Conservation (phyloP, 495 filamentous ascomycete species). For the Pseudotulostoma volvatum region DNA sequence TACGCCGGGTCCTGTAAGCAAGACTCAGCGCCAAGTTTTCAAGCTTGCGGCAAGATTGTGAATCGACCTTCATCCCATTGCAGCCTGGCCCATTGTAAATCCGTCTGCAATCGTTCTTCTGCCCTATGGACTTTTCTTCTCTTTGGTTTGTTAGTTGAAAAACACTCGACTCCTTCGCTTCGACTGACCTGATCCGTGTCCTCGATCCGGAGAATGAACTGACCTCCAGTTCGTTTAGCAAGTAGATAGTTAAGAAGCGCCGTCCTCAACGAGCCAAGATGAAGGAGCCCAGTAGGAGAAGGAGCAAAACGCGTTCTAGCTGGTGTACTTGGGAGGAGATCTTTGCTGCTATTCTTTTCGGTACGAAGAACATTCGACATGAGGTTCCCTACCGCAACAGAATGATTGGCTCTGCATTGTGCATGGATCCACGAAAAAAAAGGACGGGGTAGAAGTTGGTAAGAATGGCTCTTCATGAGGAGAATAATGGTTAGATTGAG, state of each 20-base stretch:
- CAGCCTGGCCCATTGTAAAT: slow-evolving; percentile 77
- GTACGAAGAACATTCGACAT: slow-evolving; percentile 6
- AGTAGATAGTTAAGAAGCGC: slow-evolving; percentile 85
- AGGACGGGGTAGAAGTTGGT: slow-evolving; percentile 10
- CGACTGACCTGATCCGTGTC: slow-evolving; percentile 77
- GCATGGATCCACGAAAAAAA: slow-evolving; percentile 29
- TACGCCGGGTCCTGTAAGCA: slow-evolving; percentile 49
- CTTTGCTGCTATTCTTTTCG: slow-evolving; percentile 17
- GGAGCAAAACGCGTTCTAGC: slow-evolving; percentile 89
- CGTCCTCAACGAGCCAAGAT: slow-evolving; percentile 80
- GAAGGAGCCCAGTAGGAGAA: slow-evolving; percentile 84
- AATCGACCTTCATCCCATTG: slow-evolving; percentile 79
- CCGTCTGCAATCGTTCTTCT: slow-evolving; percentile 55
- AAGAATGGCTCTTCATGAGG: background rate
- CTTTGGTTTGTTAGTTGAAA: too few relatives aligned
- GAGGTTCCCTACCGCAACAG: slow-evolving; percentile 10
- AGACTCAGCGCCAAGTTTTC: background rate
- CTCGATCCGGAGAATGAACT: slow-evolving; percentile 84
- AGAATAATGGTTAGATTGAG: background rate
- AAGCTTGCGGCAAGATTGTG: slow-evolving; percentile 1
- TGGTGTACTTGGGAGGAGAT: slow-evolving; percentile 41
- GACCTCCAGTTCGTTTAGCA: slow-evolving; percentile 75
- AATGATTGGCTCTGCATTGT: slow-evolving; percentile 23
- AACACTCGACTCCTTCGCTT: too few relatives aligned
- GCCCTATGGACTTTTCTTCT: slow-evolving; percentile 66